Evolutionary conservation across 192 early-diverging fungal species (phyloP), one percentile per base, ranked within the genome.

Genomic region (Entomortierella lignicola): DNA sequence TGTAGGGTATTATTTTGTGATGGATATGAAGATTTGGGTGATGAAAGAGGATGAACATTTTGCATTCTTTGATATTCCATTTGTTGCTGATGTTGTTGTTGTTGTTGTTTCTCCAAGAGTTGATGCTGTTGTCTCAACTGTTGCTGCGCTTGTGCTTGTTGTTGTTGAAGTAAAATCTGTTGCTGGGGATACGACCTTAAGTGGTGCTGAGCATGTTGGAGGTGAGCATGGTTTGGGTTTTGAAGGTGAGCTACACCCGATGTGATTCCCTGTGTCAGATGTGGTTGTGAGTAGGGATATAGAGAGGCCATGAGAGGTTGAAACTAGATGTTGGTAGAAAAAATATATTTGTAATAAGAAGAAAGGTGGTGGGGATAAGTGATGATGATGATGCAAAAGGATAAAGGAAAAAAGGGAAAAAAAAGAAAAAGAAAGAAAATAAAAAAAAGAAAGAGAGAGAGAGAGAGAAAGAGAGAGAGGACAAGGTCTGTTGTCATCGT

Each of bases 91-190:
- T 61, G 60, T 23, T 43, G 57, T 34, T 61, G 60, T 21, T 60
- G 57, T 34, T 60, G 57, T 25, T 60, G 57, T 13, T 25, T 26
- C 1, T 43, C 26, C 4, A 60, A 54, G 10, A 63, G 60, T 12
- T 70, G 59, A 20, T 71, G 70, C 17, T 72, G 70, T 20, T 66
- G 56, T 23, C 64, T 55, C 4, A 59, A 25, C 29, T 72, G 54
- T 27, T 44, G 55, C 20, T 56, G 55, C 17, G 21, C 42, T 18
- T 69, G 57, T 20, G 59, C 60, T n/a, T 64, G 55, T 23, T 71
- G 69, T 10, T 50, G 58, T 8, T 69, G 58, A 8, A 56, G 64
- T 21, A 66, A 0, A 18, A 44, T 52, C 25, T 69, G 67, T 26
- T 71, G 56, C 4, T 50, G 44, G 6, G 12, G 30, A 2, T 71